Conservation (phyloP, 129 eudicot species). For the Solidago caesia region DNA sequence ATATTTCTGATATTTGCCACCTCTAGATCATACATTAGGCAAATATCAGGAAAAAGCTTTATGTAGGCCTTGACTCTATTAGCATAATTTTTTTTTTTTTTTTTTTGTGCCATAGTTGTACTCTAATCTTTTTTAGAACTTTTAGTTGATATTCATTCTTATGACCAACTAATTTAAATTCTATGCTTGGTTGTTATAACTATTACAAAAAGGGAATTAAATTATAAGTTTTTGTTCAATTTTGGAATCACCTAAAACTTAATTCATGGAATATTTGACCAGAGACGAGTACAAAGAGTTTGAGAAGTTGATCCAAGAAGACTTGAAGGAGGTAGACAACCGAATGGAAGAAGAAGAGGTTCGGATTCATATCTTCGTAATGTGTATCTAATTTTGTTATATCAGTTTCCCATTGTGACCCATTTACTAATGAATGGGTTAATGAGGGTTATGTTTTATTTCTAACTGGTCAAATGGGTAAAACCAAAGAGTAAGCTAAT, state of each 20-base stretch:
- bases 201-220: conserved; percentile 4
- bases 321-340: conserved; percentile 75
- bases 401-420: conserved; percentile 2
- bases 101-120: conserved; percentile 2
- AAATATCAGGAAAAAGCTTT: neutral
- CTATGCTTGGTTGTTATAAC: neutral
- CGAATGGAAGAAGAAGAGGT: conserved; percentile 98
- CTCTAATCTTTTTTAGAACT: neutral
- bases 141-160: neutral
- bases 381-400: conserved; percentile 1
- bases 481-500: neutral
- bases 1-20: neutral
- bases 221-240: neutral
- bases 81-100: neutral
- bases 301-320: conserved; percentile 82
- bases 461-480: conserved; percentile 2
- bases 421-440: neutral
- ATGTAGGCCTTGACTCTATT: neutral
- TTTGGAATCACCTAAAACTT: neutral
- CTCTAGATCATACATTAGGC: neutral
- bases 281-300: conserved; percentile 97
- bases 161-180: neutral
- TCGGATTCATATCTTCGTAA: conserved; percentile 15
- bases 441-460: neutral
- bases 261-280: conserved; percentile 32